These are phyloP conservation scores for Jaltomata sinuosa DNA, from an alignment of 257 asterid species.

Conservation along the genomic window DNA sequence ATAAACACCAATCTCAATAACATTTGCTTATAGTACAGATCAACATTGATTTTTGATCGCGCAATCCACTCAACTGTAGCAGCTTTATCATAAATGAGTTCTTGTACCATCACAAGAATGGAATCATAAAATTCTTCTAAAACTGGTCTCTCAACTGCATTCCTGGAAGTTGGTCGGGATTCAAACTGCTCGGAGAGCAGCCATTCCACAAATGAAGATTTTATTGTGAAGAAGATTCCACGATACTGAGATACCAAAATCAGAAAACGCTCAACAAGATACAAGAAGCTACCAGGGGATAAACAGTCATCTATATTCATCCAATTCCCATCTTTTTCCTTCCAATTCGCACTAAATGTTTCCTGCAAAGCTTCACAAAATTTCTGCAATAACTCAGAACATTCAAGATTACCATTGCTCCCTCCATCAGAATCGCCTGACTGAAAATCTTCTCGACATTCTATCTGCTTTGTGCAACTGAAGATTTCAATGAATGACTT, in stretches of 20 bases:
- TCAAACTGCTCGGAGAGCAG: slow-evolving; percentile 19
- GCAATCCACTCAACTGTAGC: slow-evolving; percentile 28
- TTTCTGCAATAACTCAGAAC: not conserved
- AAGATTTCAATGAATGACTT: slow-evolving; percentile 25
- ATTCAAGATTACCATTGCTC: not conserved
- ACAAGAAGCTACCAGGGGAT: slow-evolving; percentile 45
- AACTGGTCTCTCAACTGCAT: not conserved
- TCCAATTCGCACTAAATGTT: slow-evolving; percentile 21
- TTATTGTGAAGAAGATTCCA: slow-evolving; percentile 27
- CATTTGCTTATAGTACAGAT: slow-evolving; percentile 24
- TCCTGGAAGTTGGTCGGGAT: not conserved
- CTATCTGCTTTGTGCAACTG: not conserved
- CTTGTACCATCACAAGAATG: slow-evolving; percentile 3
- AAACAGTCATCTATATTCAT: slow-evolving; percentile 14
- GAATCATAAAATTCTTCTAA: not conserved
- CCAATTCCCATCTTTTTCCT: slow-evolving; percentile 7
- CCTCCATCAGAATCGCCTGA: not conserved
- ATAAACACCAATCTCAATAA: slow-evolving; percentile 35
- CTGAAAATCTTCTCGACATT: not conserved
- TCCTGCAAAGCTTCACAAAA: slow-evolving; percentile 26
- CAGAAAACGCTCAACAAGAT: slow-evolving; percentile 46
- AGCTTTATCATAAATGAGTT: not conserved
- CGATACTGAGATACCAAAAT: slow-evolving; percentile 25
- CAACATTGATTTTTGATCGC: slow-evolving; percentile 2
- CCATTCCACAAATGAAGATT: slow-evolving; percentile 40